Evolutionary conservation across 768 basidiomycete species (phyloP), one percentile per base, ranked within the genome.

Genomic region (Boletus rubropictus): DNA sequence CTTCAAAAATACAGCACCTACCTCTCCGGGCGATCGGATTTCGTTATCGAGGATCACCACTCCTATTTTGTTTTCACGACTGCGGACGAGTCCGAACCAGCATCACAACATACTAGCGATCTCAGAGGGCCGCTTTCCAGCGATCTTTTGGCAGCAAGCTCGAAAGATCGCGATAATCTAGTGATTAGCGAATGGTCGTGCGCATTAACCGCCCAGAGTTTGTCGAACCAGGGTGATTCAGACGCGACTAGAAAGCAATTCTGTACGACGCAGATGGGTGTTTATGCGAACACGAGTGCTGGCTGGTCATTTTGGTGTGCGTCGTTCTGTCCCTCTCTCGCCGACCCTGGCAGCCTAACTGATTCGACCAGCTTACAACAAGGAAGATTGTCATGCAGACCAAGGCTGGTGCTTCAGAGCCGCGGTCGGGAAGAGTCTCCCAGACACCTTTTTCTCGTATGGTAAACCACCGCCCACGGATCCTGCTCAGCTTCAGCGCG

Each of bases 281-380:
- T 74, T 0, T 89, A 85, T 54, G 55, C 73, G 3, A 76, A 74
- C 47, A 64, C 64, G 28, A 74, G 79, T 15, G 76, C 80, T 1
- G 83, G 86, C 0, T 86, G 82, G 80, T 65, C 67, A 29, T 86
- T 86, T 61, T 86, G 85, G 84, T 74, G 83, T 83, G 54, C 51
- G 79, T 59, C 2, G 29, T 24, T 1, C 5, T 22, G 7, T 20
- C 9, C 7, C n/a, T 29, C 18, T 11, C 7, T 41, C 15, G 24
- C 21, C 22, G 1, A 24, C 7, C 9, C 7, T 17, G 18, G 11
- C 10, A 6, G 10, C 28, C 27, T 48, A 12, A 52, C 17, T 3
- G 5, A 22, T 22, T n/a, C 12, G 21, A 44, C 33, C 36, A 82
- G 79, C 80, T 3, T 84, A 81, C 53, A 69, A 72, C 46, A 82